These are phyloP conservation scores for Flaveria brownii DNA, from an alignment of 129 eudicot genomes.

Conservation along the genomic window DNA sequence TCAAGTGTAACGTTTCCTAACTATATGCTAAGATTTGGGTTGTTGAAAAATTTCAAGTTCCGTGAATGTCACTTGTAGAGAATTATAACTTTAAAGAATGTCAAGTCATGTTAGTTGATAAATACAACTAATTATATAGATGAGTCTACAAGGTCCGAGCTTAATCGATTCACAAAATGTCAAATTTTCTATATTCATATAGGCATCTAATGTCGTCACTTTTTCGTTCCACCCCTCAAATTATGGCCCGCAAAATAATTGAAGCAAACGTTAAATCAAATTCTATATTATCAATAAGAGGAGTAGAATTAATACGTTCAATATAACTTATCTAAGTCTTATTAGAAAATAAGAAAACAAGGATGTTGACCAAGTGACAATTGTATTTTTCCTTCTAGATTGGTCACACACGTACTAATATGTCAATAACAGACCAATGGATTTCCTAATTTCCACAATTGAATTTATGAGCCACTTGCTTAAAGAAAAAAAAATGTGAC, in stretches of 20 bases:
- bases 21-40: conserved; percentile 14
- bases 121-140: no score
- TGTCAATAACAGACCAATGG: not conserved
- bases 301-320: not conserved
- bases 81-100: not conserved
- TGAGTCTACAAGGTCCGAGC: no score
- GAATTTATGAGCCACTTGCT: conserved; percentile 6
- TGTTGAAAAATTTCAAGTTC: not conserved
- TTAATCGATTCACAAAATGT: no score
- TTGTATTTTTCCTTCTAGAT: not conserved
- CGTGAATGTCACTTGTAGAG: not conserved
- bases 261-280: no score
- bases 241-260: no score
- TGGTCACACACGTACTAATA: not conserved
- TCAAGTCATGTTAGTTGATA: no score
- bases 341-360: not conserved
- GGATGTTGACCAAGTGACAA: not conserved
- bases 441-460: not conserved
- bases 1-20: not conserved
- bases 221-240: no score
- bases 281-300: not conserved
- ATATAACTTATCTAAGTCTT: not conserved
- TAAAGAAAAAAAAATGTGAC: conserved; percentile 3
- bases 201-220: no score
- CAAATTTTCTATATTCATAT: no score